phyloP scores from a whole-genome alignment of 2,329 filamentous ascomycete species.

The Microascus cirrosus region DNA sequence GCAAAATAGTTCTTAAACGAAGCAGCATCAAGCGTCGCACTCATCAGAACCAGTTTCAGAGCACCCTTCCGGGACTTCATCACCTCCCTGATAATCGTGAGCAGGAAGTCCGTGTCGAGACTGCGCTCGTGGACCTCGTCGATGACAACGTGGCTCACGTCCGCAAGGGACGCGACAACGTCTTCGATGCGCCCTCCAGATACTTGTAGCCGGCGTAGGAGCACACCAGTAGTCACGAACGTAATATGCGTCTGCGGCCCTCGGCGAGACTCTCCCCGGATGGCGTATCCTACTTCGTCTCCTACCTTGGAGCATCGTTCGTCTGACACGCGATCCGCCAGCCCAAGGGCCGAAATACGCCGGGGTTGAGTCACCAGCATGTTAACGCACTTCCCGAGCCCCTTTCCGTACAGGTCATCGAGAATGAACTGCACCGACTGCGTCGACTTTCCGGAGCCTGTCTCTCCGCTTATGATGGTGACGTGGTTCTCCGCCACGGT shows the following conservation, averaged over 20 bases:
- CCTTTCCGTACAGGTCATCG: conserved; percentile 72
- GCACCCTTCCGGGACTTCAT: conserved; percentile 63
- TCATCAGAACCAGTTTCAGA: conserved; percentile 89
- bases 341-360: conserved; percentile 83
- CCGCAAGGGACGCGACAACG: conserved; percentile 68
- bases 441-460: conserved; percentile 25
- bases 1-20: conserved; percentile 80
- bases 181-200: conserved; percentile 72
- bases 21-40: conserved; percentile 81
- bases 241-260: conserved; percentile 73
- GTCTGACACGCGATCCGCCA: conserved; percentile 89
- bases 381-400: conserved; percentile 67
- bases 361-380: conserved; percentile 94
- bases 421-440: conserved; percentile 94
- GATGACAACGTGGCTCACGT: conserved; percentile 89
- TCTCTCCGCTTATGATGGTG: conserved; percentile 47
- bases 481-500: conserved; percentile 73
- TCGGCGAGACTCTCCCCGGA: conserved; percentile 78
- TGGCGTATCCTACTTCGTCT: conserved; percentile 82
- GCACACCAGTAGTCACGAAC: conserved; percentile 90
- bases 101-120: conserved; percentile 86
- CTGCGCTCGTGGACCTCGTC: conserved; percentile 96
- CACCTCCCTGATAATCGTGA: conserved; percentile 79
- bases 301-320: conserved; percentile 76
- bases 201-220: conserved; percentile 82